phyloP scores from a whole-genome alignment of 352 stramenopile genomes.

The Phytopythium aichiense region DNA sequence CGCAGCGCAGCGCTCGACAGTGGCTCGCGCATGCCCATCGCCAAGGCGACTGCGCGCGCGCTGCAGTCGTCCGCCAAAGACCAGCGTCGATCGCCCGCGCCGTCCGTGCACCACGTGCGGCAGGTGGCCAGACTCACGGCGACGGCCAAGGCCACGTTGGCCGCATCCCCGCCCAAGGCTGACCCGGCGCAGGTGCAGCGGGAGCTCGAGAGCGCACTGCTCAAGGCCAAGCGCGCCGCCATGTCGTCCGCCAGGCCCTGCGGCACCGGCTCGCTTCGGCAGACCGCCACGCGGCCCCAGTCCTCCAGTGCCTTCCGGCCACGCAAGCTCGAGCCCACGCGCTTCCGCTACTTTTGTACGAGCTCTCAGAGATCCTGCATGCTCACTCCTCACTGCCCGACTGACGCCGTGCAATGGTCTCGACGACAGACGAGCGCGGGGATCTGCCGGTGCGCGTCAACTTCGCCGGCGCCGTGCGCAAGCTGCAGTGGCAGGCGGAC shows the following conservation, averaged over 20 bases:
- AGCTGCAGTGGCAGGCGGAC: slow-evolving; percentile 68
- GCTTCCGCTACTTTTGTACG: slow-evolving; percentile 84
- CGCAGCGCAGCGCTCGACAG: slow-evolving; percentile 19
- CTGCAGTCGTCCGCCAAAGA: slow-evolving; percentile 39
- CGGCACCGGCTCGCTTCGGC: slow-evolving; percentile 2
- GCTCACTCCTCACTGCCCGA: background rate
- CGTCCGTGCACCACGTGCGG: slow-evolving; percentile 45
- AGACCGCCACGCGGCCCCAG: slow-evolving; percentile 32
- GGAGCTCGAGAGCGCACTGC: slow-evolving; percentile 23
- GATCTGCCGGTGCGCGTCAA: slow-evolving; percentile 72
- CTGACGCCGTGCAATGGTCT: background rate
- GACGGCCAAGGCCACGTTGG: slow-evolving; percentile 23
- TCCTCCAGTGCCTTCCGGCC: slow-evolving; percentile 53
- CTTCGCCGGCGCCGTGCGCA: slow-evolving; percentile 69
- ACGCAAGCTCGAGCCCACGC: slow-evolving; percentile 65
- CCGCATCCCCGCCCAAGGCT: slow-evolving; percentile 17
- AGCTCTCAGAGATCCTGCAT: background rate
- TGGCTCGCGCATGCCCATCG: slow-evolving; percentile 30
- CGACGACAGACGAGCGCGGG: slow-evolving; percentile 49
- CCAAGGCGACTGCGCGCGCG: slow-evolving; percentile 20
- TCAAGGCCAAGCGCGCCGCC: slow-evolving; percentile 16
- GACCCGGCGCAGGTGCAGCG: slow-evolving; percentile 24
- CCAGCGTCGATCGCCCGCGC: slow-evolving; percentile 13
- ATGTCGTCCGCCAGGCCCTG: slow-evolving; percentile 11
- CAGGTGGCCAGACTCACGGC: slow-evolving; percentile 45